Evolutionary conservation across 228 moss, liverwort and hornwort genomes (phyloP), one percentile per base, ranked within the genome.

Genomic region (Sphagnum magellanicum): DNA sequence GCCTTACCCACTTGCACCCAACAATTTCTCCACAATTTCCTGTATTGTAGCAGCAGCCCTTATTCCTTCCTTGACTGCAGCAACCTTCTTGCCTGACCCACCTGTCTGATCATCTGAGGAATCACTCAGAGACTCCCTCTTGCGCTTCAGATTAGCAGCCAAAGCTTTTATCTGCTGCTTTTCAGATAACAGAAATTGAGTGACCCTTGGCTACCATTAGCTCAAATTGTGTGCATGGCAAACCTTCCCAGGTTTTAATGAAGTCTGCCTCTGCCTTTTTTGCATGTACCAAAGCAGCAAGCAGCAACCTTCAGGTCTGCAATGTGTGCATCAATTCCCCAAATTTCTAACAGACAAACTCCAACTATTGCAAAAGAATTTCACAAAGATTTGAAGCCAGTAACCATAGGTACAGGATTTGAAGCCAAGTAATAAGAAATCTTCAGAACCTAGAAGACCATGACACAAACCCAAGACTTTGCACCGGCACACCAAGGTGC

Each of bases 401-500:
- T 2, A 32, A 32, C 32, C 32, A 32, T 32, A 32, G 32, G 32
- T 3, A 32, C 32, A 32, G 32, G 3, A 32, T 32, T 32, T 32
- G 32, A 32, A 32, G 32, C 32, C 32, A 32, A 32, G 32, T 32
- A 32, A 32, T 32, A 32, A 32, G 32, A 32, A 32, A 32, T 2
- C 32, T 32, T 32, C 32, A 2, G 32, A 32, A 32, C 32, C 32
- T 32, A 32, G 32, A 32, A 32, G 32, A 32, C 32, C 32, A 32
- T 32, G 32, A 32, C 3, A 32, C 32, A 32, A 79, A 95, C 32
- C 95, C 82, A 65, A 95, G 85, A 79, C 81, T 87, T 79, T 90
- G 95, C 71, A 95, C 84, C 50, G 87, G 90, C 67, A 92, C 79
- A 66, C 87, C 85, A 71, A 95, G 90, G 62, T 92, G 95, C 60